Evolutionary conservation across 1,139 yeast genomes (phyloP).

Genomic region (Hanseniaspora uvarum): DNA sequence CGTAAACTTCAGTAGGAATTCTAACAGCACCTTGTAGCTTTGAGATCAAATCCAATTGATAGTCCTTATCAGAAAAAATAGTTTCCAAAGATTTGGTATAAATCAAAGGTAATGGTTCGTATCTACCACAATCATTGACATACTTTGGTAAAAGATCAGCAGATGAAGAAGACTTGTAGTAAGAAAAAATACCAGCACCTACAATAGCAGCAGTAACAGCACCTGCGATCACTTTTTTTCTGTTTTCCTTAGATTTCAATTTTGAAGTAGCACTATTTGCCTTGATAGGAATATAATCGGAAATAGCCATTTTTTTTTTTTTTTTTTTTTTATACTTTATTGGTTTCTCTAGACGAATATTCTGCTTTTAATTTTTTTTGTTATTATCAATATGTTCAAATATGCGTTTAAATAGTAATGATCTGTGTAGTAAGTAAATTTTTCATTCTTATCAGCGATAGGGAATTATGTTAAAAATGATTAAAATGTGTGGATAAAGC

Average conservation of each 20-base stretch:
- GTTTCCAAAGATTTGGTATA: slow-evolving; percentile 22
- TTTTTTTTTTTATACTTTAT: slow-evolving; percentile 9
- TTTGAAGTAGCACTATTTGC: slow-evolving; percentile 11
- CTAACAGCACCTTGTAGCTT: slow-evolving; percentile 43
- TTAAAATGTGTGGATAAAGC: not conserved
- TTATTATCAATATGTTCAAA: too few species aligned
- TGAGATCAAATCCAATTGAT: slow-evolving; percentile 33
- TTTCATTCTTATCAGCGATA: not conserved
- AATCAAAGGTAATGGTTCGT: slow-evolving; percentile 23
- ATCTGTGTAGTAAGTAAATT: too few species aligned
- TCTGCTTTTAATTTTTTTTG: too few species aligned
- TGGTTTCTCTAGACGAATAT: not conserved
- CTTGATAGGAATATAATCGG: slow-evolving; percentile 16
- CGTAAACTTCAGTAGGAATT: slow-evolving; percentile 51
- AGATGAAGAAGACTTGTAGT: not conserved
- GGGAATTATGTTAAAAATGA: too few species aligned
- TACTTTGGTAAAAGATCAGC: slow-evolving; percentile 14
- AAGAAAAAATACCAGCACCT: not conserved
- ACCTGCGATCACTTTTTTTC: slow-evolving; percentile 7
- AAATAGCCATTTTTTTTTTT: slow-evolving; percentile 2
- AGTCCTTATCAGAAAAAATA: slow-evolving; percentile 32
- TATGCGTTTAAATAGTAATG: too few species aligned
- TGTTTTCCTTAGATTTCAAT: slow-evolving; percentile 14
- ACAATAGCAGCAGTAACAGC: slow-evolving; percentile 7
- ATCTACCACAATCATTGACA: slow-evolving; percentile 25